Evolutionary conservation across 2,329 filamentous ascomycete species (phyloP).

Genomic region (Catunica adiposa): DNA sequence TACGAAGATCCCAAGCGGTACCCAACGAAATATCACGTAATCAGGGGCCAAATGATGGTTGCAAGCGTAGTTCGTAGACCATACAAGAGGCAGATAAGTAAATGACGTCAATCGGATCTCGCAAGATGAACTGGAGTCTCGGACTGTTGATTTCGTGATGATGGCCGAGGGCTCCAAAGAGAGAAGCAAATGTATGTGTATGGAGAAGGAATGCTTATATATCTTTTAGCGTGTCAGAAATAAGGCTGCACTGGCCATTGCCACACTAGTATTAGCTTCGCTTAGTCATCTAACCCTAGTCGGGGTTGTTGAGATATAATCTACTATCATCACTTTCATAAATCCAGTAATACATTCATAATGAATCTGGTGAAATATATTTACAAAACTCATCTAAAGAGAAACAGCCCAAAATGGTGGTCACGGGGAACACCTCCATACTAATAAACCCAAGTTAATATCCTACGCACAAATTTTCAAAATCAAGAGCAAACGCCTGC

Average conservation of each 20-base stretch:
- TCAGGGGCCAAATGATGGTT: background rate
- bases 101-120: constrained; percentile 1
- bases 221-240: constrained; percentile 8
- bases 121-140: background rate
- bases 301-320: background rate
- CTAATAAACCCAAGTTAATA: background rate
- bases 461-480: background rate
- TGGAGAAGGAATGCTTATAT: constrained; percentile 10
- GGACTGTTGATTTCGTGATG: background rate
- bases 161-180: background rate
- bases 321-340: no score
- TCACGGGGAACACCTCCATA: background rate
- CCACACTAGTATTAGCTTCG: background rate
- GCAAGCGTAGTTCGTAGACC: background rate
- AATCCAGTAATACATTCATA: no score
- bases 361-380: no score
- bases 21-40: no score
- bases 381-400: background rate
- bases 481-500: constrained; percentile 2
- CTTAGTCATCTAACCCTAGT: constrained; percentile 11
- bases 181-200: constrained; percentile 8
- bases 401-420: no score
- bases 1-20: no score
- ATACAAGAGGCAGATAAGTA: background rate
- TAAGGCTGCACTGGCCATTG: constrained; percentile 7